Evolutionary conservation across 2,329 filamentous ascomycete genomes (phyloP), one percentile per base, ranked within the genome.

Genomic region (Podosphaera fusca): DNA sequence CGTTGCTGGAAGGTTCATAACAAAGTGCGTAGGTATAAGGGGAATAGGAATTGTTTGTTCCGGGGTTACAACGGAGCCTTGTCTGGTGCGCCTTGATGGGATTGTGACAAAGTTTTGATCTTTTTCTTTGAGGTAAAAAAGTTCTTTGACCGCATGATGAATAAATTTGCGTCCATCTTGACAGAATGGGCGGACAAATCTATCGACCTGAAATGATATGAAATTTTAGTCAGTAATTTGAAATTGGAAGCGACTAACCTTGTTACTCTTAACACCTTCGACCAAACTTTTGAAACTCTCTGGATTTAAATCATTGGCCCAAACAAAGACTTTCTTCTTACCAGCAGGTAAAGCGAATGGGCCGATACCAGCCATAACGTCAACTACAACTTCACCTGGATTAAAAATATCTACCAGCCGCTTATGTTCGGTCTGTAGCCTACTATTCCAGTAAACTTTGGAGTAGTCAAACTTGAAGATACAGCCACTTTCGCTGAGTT

Each of bases 371-470:
- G 89, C 90, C 90, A 96, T 98, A 61, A 95, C 84, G 69, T 98
- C 92, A 71, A 84, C 92, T 1, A 96, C 85, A 2, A 88, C 88
- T 66, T 96, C 85, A 45, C 92, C 89, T 5, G 84, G 80, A 57
- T 79, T 72, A 73, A 96, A 95, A 57, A 82, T 71, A 56, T 76
- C 73, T 59, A 90, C 80, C 14, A 96, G 73, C 2, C 92, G 77
- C 61, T 83, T 80, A 70, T 98, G 92, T 70, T 98, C 92, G 0
- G 81, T 85, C 65, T 94, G 84, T 12, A 98, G 78, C 63, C 90
- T 82, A 65, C 82, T 88, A 71, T 98, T 98, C 90, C 90, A 98
- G 74, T 98, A 98, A 3, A 98, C 92, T 64, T 94, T 94, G 60
- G 85, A 80, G 69, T 94, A 98, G 72, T 98, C 86, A 69, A 98